These are phyloP conservation scores for Chalciporus pseudorubinellus DNA, from an alignment of 768 basidiomycete genomes.

Conservation along the genomic window DNA sequence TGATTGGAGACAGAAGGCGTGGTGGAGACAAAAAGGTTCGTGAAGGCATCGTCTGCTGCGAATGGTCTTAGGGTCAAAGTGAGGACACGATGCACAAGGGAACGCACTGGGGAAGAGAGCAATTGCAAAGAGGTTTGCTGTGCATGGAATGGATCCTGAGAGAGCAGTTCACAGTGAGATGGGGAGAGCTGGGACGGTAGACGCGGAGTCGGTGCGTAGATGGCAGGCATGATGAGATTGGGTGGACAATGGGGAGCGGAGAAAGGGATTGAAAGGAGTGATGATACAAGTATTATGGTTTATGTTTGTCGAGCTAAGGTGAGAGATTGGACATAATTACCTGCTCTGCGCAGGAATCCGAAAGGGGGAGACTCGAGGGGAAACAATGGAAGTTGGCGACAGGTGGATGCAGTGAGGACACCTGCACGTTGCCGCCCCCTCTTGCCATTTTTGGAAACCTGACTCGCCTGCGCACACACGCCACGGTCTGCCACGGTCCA, in stretches of 20 bases:
- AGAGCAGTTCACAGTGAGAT: neutral
- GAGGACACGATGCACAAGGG: constrained; percentile 5
- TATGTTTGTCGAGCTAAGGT: constrained; percentile 25
- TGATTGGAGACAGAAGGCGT: constrained; percentile 39
- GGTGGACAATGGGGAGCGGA: constrained; percentile 23
- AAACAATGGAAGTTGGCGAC: constrained; percentile 20
- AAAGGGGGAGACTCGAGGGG: constrained; percentile 14
- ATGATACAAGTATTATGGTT: constrained; percentile 20
- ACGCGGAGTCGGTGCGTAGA: constrained; percentile 42
- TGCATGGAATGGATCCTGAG: neutral
- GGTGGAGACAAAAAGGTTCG: constrained; percentile 28
- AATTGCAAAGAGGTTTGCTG: neutral
- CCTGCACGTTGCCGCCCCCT: constrained; percentile 8
- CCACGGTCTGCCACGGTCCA: too few species aligned
- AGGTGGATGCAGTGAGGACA: constrained; percentile 24
- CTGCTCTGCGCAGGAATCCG: constrained; percentile 12
- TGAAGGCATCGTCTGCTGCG: constrained; percentile 23
- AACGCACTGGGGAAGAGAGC: neutral
- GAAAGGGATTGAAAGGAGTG: constrained; percentile 35
- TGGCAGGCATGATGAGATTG: constrained; percentile 36
- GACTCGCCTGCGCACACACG: constrained; percentile 21
- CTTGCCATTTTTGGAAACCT: constrained; percentile 25
- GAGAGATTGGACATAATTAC: constrained; percentile 22
- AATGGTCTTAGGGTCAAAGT: constrained; percentile 3
- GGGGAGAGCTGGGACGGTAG: constrained; percentile 21